Conservation (phyloP, 2,329 filamentous ascomycete genomes). For the Setomelanomma holmii region DNA sequence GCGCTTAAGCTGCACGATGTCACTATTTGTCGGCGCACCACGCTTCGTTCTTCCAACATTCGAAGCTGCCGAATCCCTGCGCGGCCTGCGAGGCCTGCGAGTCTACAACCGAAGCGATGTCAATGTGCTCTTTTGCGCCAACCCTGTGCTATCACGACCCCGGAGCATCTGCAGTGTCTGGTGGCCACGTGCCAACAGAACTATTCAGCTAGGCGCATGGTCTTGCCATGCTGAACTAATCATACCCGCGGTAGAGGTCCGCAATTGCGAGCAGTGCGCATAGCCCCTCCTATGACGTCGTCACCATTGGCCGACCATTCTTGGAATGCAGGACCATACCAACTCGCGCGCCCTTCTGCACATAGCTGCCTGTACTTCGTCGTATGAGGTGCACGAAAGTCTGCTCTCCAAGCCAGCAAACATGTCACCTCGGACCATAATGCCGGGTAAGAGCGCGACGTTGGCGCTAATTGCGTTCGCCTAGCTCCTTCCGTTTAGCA, state of each 20-base stretch:
- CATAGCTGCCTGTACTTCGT: no score
- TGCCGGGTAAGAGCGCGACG: constrained; percentile 1
- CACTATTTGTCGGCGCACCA: no score
- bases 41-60: no score
- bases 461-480: constrained; percentile 3
- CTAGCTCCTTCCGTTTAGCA: constrained; percentile 10
- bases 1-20: no score
- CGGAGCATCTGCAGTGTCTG: no score
- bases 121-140: neutral
- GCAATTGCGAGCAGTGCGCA: neutral
- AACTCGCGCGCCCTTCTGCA: neutral
- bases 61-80: neutral
- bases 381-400: neutral
- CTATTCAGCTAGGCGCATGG: neutral
- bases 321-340: neutral
- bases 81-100: no score
- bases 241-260: neutral
- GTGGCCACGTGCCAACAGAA: neutral
- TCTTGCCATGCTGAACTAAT: neutral
- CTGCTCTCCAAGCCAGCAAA: neutral
- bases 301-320: neutral
- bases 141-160: no score
- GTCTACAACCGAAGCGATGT: neutral
- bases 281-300: constrained; percentile 1
- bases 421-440: neutral